Evolutionary conservation across 192 early-diverging fungal genomes (phyloP).

Genomic region (Rhizophagus sp.): DNA sequence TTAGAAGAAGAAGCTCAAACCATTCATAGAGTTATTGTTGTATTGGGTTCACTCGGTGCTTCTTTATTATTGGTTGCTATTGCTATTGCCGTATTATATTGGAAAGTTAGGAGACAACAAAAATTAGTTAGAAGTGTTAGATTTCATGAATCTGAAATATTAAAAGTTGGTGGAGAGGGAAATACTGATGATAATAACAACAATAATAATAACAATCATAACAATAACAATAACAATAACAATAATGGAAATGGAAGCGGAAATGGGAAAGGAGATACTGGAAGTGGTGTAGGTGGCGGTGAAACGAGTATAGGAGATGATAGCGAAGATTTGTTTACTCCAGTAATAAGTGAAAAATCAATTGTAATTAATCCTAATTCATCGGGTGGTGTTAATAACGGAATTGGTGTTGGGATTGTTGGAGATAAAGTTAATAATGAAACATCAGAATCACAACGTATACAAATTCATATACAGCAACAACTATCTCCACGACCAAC

Average conservation of each 20-base stretch:
- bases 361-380: neutral
- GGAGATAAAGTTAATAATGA: neutral
- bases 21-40: slow-evolving; percentile 19
- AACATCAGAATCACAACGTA: neutral
- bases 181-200: neutral
- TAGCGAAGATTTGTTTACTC: neutral
- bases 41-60: slow-evolving; percentile 24
- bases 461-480: neutral
- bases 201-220: neutral
- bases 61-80: slow-evolving; percentile 20
- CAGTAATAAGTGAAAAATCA: neutral
- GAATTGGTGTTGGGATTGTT: neutral
- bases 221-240: slow-evolving; percentile 11
- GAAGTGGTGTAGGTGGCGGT: neutral
- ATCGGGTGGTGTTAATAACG: neutral
- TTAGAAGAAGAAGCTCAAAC: slow-evolving; percentile 14
- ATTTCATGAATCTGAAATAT: neutral
- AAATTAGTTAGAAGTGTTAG: neutral
- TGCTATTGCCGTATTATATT: slow-evolving; percentile 21
- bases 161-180: too few species aligned
- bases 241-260: neutral
- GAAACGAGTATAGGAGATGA: neutral
- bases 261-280: neutral
- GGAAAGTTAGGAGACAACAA: slow-evolving; percentile 20
- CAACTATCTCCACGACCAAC: neutral